phyloP scores from a whole-genome alignment of 208 protist genomes.

The Acanthamoeba sp. region DNA sequence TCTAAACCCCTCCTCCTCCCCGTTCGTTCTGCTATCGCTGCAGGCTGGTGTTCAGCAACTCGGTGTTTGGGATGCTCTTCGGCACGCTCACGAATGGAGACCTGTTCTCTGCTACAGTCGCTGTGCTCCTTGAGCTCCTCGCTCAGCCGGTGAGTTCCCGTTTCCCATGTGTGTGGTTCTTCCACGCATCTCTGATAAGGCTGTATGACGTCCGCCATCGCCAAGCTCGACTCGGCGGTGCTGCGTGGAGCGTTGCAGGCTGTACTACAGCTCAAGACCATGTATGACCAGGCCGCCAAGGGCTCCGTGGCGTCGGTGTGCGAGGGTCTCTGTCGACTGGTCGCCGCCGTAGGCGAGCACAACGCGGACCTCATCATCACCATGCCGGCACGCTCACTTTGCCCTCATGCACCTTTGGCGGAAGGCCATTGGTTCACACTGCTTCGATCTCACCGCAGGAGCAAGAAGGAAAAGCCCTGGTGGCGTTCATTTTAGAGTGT shows the following conservation, averaged over 20 bases:
- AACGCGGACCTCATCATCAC: conserved; percentile 63
- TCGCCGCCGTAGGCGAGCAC: background rate
- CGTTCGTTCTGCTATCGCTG: background rate
- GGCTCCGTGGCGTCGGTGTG: background rate
- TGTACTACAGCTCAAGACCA: conserved; percentile 29
- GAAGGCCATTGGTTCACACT: too few relatives aligned
- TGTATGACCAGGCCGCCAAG: conserved; percentile 27
- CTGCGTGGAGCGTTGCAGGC: conserved; percentile 26
- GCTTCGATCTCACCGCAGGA: background rate
- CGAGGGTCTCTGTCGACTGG: conserved; percentile 19
- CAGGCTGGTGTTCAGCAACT: conserved; percentile 59
- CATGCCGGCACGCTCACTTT: background rate
- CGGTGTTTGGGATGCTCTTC: conserved; percentile 57
- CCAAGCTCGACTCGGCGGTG: background rate
- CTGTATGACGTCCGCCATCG: background rate
- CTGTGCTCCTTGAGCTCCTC: conserved; percentile 2
- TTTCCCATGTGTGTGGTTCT: background rate
- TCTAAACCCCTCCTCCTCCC: background rate
- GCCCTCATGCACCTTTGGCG: too few relatives aligned
- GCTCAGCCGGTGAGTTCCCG: background rate
- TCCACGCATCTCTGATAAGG: background rate
- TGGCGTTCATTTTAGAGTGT: conserved; percentile 25
- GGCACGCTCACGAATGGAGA: background rate
- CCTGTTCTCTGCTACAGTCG: background rate
- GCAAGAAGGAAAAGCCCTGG: conserved; percentile 4